Percentiles rank a stretch among this genome's conserved stretches.
Conservation (phyloP, 1,284 basidiomycete species). For the Tilletiopsis washingtonensis region DNA sequence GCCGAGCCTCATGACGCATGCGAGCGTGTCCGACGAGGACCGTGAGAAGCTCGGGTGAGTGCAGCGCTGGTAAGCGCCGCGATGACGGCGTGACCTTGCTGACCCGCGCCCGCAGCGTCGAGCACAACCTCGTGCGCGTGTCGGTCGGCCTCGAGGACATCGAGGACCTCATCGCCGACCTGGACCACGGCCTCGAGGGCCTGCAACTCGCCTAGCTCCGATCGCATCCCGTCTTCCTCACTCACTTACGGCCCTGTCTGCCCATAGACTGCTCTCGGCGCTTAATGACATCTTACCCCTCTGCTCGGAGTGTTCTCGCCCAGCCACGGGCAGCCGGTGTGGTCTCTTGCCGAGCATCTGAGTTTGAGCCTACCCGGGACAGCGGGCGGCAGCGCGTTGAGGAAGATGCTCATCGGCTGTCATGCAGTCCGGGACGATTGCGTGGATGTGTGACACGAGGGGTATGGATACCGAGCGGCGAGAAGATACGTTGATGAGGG, state of each 20-base stretch:
- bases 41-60: slow-evolving; percentile 42
- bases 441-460: too few relatives aligned
- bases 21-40: slow-evolving; percentile 63
- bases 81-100: slow-evolving; percentile 34
- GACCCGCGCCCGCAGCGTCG: slow-evolving; percentile 55
- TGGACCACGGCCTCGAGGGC: slow-evolving; percentile 52
- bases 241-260: too few relatives aligned
- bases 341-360: too few relatives aligned
- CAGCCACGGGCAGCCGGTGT: too few relatives aligned
- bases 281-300: background rate
- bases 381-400: too few relatives aligned
- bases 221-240: too few relatives aligned
- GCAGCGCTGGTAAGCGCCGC: background rate
- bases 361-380: too few relatives aligned
- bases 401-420: too few relatives aligned
- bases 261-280: background rate
- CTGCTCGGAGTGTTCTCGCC: too few relatives aligned
- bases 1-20: slow-evolving; percentile 50
- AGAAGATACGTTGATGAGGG: too few relatives aligned
- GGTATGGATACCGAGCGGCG: too few relatives aligned
- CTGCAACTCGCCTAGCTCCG: slow-evolving; percentile 3
- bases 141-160: slow-evolving; percentile 82
- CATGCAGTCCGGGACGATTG: too few relatives aligned
- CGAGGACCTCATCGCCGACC: slow-evolving; percentile 69
- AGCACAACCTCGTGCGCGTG: slow-evolving; percentile 69